These are phyloP conservation scores for Chernovozyma aurita DNA, from an alignment of 1,139 yeast species.

Conservation along the genomic window DNA sequence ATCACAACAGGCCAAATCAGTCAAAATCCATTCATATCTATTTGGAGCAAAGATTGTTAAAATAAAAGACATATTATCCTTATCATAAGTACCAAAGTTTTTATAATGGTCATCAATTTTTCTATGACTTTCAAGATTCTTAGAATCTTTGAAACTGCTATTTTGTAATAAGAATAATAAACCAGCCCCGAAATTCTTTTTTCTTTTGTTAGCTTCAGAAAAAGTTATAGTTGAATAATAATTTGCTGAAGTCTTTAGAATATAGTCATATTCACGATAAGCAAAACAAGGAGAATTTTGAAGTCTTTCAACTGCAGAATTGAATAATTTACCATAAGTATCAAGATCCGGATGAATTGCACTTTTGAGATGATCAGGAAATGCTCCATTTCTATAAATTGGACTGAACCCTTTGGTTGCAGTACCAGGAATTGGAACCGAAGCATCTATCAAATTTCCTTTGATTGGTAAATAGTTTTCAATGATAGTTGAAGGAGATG, in stretches of 20 bases:
- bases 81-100: slow-evolving; percentile 18
- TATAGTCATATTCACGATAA: slow-evolving; percentile 27
- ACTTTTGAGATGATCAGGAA: slow-evolving; percentile 19
- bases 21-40: slow-evolving; percentile 35
- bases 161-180: slow-evolving; percentile 44
- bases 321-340: slow-evolving; percentile 26
- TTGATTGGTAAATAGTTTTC: neutral
- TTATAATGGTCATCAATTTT: slow-evolving; percentile 24
- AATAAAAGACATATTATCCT: slow-evolving; percentile 27
- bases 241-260: slow-evolving; percentile 17
- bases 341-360: slow-evolving; percentile 21
- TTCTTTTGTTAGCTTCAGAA: slow-evolving; percentile 34
- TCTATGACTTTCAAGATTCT: slow-evolving; percentile 17
- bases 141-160: slow-evolving; percentile 23
- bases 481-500: neutral
- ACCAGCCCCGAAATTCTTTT: slow-evolving; percentile 60
- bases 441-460: slow-evolving; percentile 8
- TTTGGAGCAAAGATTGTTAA: slow-evolving; percentile 33
- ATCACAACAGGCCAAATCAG: slow-evolving; percentile 35
- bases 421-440: slow-evolving; percentile 29
- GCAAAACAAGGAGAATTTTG: slow-evolving; percentile 26
- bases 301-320: slow-evolving; percentile 16
- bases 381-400: slow-evolving; percentile 28
- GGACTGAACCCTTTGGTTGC: slow-evolving; percentile 26
- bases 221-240: slow-evolving; percentile 49